Evolutionary conservation across 805 yeast genomes (phyloP).

Genomic region (Yueomyces sp.): DNA sequence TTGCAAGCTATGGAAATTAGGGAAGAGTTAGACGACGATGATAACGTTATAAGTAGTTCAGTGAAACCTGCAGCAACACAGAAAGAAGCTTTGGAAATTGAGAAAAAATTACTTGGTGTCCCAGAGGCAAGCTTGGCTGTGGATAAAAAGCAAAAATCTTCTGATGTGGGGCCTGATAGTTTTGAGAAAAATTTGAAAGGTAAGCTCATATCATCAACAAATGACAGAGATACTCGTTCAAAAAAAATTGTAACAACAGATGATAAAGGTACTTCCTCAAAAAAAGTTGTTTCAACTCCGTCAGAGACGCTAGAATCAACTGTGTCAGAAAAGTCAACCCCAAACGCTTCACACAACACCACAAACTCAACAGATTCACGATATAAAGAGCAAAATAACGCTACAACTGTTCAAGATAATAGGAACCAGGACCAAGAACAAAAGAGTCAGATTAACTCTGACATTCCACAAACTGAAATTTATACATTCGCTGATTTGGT

Average conservation of each 20-base stretch:
- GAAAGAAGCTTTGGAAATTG: constrained; percentile 54
- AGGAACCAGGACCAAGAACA: background rate
- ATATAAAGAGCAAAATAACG: too few species aligned
- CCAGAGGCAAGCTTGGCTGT: constrained; percentile 1
- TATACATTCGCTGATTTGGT: constrained; percentile 24
- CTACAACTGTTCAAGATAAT: background rate
- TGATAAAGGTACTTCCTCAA: background rate
- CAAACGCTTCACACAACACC: too few species aligned
- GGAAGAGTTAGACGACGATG: constrained; percentile 80
- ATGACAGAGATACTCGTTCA: background rate
- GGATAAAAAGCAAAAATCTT: constrained; percentile 1
- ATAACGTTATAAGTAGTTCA: constrained; percentile 39
- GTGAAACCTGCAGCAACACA: constrained; percentile 31
- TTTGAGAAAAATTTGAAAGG: constrained; percentile 10
- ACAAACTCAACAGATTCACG: too few species aligned
- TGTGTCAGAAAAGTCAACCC: background rate
- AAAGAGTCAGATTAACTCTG: constrained; percentile 2
- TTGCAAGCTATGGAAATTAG: constrained; percentile 69
- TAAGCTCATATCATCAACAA: background rate
- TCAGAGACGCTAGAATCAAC: background rate
- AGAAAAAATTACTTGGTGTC: background rate
- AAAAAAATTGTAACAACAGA: background rate
- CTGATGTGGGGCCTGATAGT: constrained; percentile 4
- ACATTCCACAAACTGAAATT: constrained; percentile 14
- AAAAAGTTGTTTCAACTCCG: background rate